Conservation (phyloP, 345 rosid genomes). For the Dovyalis caffra region DNA sequence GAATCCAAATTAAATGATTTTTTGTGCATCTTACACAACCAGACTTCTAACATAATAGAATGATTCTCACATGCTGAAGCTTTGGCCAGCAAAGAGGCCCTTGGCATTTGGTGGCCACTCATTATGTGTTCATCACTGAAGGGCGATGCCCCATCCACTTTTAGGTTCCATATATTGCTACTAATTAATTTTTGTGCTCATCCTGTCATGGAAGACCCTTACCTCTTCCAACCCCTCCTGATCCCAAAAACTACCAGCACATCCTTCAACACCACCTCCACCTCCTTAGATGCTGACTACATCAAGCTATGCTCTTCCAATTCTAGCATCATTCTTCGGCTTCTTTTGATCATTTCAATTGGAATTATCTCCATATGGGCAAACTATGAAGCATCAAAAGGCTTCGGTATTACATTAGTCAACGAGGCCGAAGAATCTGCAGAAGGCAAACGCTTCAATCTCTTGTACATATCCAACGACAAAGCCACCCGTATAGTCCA, state of each 20-base stretch:
- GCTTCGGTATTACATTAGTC: conserved; percentile 40
- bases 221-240: conserved; percentile 12
- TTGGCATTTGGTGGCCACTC: not conserved
- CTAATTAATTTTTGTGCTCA: not conserved
- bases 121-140: too few relatives aligned
- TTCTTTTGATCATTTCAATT: conserved; percentile 30
- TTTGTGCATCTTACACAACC: not conserved
- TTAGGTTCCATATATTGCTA: too few relatives aligned
- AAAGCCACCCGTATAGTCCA: conserved; percentile 45
- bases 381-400: conserved; percentile 52
- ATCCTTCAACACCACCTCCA: conserved; percentile 2
- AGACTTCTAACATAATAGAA: not conserved
- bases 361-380: conserved; percentile 62
- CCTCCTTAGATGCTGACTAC: not conserved
- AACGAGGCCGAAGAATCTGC: conserved; percentile 31
- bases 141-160: too few relatives aligned
- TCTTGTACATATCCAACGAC: conserved; percentile 56
- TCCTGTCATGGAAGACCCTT: conserved; percentile 29
- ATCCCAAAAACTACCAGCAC: not conserved
- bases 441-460: conserved; percentile 31
- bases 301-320: conserved; percentile 2
- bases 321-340: conserved; percentile 28
- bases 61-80: not conserved
- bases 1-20: not conserved
- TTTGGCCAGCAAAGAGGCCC: not conserved